Conservation (phyloP, 352 stramenopile species). For the Phytophthora megakarya region DNA sequence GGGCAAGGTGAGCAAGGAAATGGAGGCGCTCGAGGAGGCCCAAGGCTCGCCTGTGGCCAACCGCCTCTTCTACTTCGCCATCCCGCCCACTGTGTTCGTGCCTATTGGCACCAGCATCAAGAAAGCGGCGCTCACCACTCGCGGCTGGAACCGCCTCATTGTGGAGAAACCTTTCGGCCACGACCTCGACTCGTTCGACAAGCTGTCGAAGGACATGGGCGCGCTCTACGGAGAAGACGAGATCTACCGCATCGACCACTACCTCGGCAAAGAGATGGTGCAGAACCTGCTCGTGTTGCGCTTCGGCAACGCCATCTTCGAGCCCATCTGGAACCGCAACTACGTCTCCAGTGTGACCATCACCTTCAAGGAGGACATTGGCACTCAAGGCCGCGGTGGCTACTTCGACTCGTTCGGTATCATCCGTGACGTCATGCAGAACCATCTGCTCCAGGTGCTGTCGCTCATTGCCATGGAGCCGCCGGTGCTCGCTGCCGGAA, state of each 20-base stretch:
- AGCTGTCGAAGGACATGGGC: conserved; percentile 89
- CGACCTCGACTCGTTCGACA: conserved; percentile 93
- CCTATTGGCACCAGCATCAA: conserved; percentile 94
- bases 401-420: conserved; percentile 99
- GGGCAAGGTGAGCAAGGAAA: conserved; percentile 69
- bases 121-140: conserved; percentile 82
- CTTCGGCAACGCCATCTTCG: conserved; percentile 98
- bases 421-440: conserved; percentile 99
- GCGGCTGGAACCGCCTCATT: conserved; percentile 96
- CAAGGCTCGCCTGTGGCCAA: conserved; percentile 65
- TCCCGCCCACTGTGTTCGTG: conserved; percentile 96
- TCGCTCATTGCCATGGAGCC: conserved; percentile 97
- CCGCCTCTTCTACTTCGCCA: conserved; percentile 97
- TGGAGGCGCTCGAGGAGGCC: conserved; percentile 63
- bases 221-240: conserved; percentile 86
- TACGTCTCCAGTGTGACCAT: conserved; percentile 96
- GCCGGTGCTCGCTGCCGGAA: conserved; percentile 81
- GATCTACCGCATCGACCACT: conserved; percentile 98
- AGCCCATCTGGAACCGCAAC: conserved; percentile 97
- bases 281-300: conserved; percentile 97
- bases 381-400: conserved; percentile 93
- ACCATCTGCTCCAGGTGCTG: conserved; percentile 98
- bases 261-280: conserved; percentile 98
- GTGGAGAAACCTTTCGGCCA: conserved; percentile 99
- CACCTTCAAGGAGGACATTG: conserved; percentile 98